phyloP scores from a whole-genome alignment of 2,329 filamentous ascomycete species.

The Botrytis tulipae region DNA sequence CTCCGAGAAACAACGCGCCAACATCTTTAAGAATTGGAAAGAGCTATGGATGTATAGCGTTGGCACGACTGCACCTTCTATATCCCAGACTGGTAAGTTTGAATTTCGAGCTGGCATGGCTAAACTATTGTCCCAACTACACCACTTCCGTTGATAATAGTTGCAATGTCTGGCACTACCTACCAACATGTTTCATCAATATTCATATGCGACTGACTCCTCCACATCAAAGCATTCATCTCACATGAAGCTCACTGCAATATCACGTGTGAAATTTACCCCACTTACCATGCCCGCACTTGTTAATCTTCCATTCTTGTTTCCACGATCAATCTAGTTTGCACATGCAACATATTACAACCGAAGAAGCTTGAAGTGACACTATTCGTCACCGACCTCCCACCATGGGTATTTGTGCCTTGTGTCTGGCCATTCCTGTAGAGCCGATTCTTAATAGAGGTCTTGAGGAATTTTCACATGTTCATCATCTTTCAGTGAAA shows the following conservation, averaged over 20 bases:
- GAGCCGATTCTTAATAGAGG: neutral
- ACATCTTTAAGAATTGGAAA: neutral
- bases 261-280: conserved; percentile 10
- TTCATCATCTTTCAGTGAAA: conserved; percentile 23
- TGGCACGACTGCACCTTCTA: neutral
- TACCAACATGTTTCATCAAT: neutral
- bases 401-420: conserved; percentile 1
- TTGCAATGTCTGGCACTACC: neutral
- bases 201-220: neutral
- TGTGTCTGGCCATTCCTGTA: conserved; percentile 4
- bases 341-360: neutral
- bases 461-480: neutral
- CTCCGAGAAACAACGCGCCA: neutral
- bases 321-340: neutral
- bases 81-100: neutral
- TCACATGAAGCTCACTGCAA: neutral
- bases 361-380: neutral
- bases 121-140: neutral
- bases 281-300: neutral
- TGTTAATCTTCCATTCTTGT: neutral
- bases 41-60: neutral
- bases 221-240: neutral
- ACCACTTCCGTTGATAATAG: neutral
- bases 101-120: neutral
- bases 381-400: too few relatives aligned